Conservation (phyloP, 345 rosid genomes). For the Euphorbia lathyris region DNA sequence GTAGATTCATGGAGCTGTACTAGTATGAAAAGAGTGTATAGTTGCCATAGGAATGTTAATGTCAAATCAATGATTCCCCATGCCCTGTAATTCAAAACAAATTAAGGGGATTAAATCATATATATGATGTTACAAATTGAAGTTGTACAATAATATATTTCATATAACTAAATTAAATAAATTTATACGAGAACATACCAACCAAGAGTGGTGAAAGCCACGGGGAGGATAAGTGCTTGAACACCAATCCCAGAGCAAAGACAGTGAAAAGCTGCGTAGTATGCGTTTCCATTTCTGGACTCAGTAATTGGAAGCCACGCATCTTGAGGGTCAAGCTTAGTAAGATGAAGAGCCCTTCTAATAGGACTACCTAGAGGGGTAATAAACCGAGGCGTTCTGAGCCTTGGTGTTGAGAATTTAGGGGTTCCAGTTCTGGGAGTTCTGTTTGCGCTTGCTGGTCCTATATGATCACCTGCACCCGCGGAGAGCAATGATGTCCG, state of each 20-base stretch:
- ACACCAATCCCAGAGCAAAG: slow-evolving; percentile 83
- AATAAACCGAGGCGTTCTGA: slow-evolving; percentile 55
- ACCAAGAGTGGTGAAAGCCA: slow-evolving; percentile 79
- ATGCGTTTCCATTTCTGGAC: slow-evolving; percentile 77
- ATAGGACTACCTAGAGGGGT: slow-evolving; percentile 62
- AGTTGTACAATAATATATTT: neutral
- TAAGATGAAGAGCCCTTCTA: slow-evolving; percentile 46
- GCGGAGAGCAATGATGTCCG: slow-evolving; percentile 53
- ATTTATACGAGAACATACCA: slow-evolving; percentile 39
- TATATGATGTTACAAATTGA: neutral
- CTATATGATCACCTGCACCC: slow-evolving; percentile 37
- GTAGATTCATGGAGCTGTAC: slow-evolving; percentile 77
- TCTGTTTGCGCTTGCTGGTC: slow-evolving; percentile 28
- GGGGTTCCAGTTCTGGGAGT: slow-evolving; percentile 42
- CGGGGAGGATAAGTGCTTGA: slow-evolving; percentile 88
- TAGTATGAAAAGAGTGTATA: slow-evolving; percentile 62
- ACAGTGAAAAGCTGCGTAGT: slow-evolving; percentile 74
- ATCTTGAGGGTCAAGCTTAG: slow-evolving; percentile 61
- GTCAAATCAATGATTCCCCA: slow-evolving; percentile 63
- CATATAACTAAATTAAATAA: neutral
- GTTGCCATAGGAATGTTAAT: slow-evolving; percentile 70
- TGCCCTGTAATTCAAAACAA: slow-evolving; percentile 39
- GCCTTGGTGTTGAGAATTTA: slow-evolving; percentile 38
- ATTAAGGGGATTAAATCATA: neutral
- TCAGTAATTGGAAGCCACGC: slow-evolving; percentile 96